Base-by-base conservation (phyloP, 257 asterid species). In the Penstemon barbatus region DNA sequence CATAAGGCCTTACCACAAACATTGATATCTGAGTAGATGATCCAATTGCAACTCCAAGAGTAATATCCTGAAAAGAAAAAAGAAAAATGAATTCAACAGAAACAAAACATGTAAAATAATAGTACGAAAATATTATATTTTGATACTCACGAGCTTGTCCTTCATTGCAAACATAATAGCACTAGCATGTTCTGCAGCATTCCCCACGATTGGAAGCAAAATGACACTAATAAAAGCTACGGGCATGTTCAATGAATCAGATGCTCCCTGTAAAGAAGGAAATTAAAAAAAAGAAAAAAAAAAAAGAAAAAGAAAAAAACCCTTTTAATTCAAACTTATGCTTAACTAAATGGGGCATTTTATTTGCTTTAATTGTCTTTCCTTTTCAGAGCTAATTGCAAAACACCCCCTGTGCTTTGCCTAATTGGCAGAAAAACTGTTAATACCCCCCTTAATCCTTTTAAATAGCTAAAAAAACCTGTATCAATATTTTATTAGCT, bases 81-180 rank as follows among this genome's bases (percentile, higher is more conserved):
- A 63, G 66, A 71, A 69, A 19, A 43, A 63, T n/a, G 40, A 44
- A 54, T 57, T 57, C n/a, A 43, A 57, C 63, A 54, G 3, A 53
- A 71, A 12, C 36, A 15, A 6, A 62, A 72, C 64, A 33, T 55
- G 61, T 5, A 43, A 38, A 56, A 39, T 5, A 60, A 60, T 18
- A 53, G 7, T 38, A 5, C 15, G 9, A 46, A 68, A 53, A 25
- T 58, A 45, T 4, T 25, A 61, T 45, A 52, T 48, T 53, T 49
- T 53, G 49, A 78, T 67, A 73, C 83, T 72, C 54, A 92, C 98
- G 66, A 92, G 95, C 77, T 92, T 92, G 84, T 91, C 93, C 81
- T 94, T 94, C 99, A 94, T 87, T 0, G 99, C 99, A 69, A 94
- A 94, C 99, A 89, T 94, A 61, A 94, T 94, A 62, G 99, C 99